Percentiles rank a stretch among this genome's conserved stretches.
phyloP scores from a whole-genome alignment of 768 basidiomycete species.

The Hypholoma fasciculare region DNA sequence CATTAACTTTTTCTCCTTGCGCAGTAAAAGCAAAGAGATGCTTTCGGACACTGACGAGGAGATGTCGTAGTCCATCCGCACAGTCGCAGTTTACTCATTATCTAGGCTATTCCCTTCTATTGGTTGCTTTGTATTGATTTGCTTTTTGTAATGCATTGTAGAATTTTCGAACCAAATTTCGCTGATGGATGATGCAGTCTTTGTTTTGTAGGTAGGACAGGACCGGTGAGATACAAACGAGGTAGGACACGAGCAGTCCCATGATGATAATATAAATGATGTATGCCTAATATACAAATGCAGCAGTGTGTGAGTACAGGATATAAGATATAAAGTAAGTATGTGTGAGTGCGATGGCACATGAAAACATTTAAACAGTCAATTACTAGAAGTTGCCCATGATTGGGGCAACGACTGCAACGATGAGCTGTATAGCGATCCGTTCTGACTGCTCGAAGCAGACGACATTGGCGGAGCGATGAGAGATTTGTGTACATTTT shows the following conservation, averaged over 20 bases:
- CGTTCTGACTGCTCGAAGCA: slow-evolving; percentile 36
- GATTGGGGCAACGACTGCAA: slow-evolving; percentile 31
- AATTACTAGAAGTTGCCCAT: slow-evolving; percentile 20
- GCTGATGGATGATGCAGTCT: background rate
- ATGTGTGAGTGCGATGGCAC: slow-evolving; percentile 3
- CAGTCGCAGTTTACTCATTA: background rate
- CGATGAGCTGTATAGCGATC: slow-evolving; percentile 35
- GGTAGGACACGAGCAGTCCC: background rate
- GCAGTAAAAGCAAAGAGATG: slow-evolving; percentile 86
- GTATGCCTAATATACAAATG: slow-evolving; percentile 34
- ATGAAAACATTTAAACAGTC: slow-evolving; percentile 7
- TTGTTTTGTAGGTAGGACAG: too few species aligned
- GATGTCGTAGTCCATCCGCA: slow-evolving; percentile 38
- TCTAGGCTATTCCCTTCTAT: background rate
- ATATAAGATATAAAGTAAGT: slow-evolving; percentile 22
- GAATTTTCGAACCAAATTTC: background rate
- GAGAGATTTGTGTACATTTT: slow-evolving; percentile 24
- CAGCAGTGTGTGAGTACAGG: slow-evolving; percentile 27
- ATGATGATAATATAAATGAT: slow-evolving; percentile 26
- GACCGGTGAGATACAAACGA: background rate
- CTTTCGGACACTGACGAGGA: slow-evolving; percentile 89
- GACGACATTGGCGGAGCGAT: slow-evolving; percentile 28
- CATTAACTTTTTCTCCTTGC: slow-evolving; percentile 1
- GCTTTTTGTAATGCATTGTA: slow-evolving; percentile 2
- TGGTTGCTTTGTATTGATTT: slow-evolving; percentile 1